A percentile compares a stretch with the other conserved stretches of the same genome.
Conservation (phyloP, 331 rosid genomes). For the Dryas integrifolia region DNA sequence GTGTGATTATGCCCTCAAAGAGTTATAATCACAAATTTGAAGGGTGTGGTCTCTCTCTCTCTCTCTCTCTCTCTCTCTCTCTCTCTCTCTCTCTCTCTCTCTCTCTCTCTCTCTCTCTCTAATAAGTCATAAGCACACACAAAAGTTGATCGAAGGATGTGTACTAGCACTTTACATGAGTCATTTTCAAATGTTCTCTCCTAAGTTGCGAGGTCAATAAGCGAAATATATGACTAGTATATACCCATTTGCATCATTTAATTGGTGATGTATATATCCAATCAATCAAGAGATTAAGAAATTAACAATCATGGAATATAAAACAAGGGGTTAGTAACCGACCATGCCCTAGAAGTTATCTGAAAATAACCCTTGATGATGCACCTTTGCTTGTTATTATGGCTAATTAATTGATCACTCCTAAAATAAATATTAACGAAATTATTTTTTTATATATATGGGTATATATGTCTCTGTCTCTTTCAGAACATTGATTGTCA, state of each 20-base stretch:
- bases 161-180: not conserved
- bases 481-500: conserved; percentile 1
- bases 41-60: not conserved
- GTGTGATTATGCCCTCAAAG: conserved; percentile 37
- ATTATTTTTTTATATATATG: no score
- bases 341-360: conserved; percentile 11
- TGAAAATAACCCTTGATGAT: conserved; percentile 19
- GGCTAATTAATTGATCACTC: conserved; percentile 6
- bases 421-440: not conserved
- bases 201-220: conserved; percentile 26
- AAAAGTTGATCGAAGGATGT: not conserved
- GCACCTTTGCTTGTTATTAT: conserved; percentile 18
- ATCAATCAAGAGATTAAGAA: not conserved
- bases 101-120: not conserved
- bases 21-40: conserved; percentile 33
- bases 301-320: conserved; percentile 4
- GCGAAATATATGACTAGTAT: conserved; percentile 10
- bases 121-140: not conserved
- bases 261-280: conserved; percentile 8
- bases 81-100: no score
- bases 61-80: not conserved
- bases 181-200: conserved; percentile 22
- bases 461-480: not conserved
- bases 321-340: conserved; percentile 19
- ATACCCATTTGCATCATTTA: conserved; percentile 21